Evolutionary conservation across 208 protist genomes (phyloP), one percentile per base, ranked within the genome.

Genomic region (Leishmania amazonensis): DNA sequence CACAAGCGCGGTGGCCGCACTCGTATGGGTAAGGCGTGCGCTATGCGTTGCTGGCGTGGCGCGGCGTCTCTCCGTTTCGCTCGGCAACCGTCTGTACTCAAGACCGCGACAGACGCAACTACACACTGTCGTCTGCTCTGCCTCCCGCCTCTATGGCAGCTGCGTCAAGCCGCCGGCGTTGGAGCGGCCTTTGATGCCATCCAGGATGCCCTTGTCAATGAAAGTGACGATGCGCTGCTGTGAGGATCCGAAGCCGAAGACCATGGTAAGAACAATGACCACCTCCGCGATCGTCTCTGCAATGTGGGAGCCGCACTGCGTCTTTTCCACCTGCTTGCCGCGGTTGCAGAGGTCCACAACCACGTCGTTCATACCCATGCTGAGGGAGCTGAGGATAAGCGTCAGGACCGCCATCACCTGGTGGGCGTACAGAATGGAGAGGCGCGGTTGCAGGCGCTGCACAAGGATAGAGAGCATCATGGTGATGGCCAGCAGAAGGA

Each of bases 191-290:
- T 93, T 94, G 72, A 96, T 96, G 62, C 94, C 94, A 73, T 97
- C 92, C 40, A 97, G 81, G 78, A 97, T 96, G 60, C 92, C 91
- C 79, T 95, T 96, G 82, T 96, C 91, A 74, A 96, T 94, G 81
- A 95, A 97, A 2, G 87, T 93, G 38, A 96, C 88, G 76, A 97
- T 93, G 24, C 94, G 92, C 85, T 97, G 92, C 80, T 97, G 94
- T 31, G 94, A 95, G 35, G 90, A 92, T n/a, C 75, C 86, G 83
- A 88, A 97, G 60, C 81, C 85, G 68, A 86, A 78, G 31, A 75
- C 89, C 92, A 96, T 94, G 13, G 87, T 92, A n/a, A 97, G 60
- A 53, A 79, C 88, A 19, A 96, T 86, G 9, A 96, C 71, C 6
- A 96, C 47, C 65, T 97, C 87, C 8, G 90, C 94, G 6, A 96